Conservation (phyloP, 495 filamentous ascomycete genomes). For the Aspergillus campestris region DNA sequence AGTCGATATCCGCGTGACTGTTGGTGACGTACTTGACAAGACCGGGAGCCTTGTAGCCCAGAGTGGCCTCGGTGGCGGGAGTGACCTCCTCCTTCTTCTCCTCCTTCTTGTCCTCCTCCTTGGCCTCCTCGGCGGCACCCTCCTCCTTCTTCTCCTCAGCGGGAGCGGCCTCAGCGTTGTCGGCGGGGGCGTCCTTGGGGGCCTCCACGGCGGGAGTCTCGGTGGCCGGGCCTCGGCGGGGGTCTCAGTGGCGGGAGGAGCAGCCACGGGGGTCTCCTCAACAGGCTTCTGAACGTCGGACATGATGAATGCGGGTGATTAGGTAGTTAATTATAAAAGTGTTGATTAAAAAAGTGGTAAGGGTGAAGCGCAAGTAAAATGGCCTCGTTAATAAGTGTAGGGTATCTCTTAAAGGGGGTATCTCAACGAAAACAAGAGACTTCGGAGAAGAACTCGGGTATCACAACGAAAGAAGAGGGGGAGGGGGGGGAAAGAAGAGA, state of each 20-base stretch:
- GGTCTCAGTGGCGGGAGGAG: slow-evolving; percentile 28
- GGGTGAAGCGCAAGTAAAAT: slow-evolving; percentile 18
- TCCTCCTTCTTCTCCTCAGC: slow-evolving; percentile 35
- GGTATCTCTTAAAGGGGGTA: slow-evolving; percentile 32
- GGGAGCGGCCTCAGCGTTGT: slow-evolving; percentile 31
- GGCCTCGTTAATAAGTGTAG: slow-evolving; percentile 16
- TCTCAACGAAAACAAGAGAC: slow-evolving; percentile 40
- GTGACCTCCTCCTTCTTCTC: slow-evolving; percentile 41
- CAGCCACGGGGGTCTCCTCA: slow-evolving; percentile 38
- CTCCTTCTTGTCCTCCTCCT: slow-evolving; percentile 38
- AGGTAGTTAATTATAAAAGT: slow-evolving; percentile 29
- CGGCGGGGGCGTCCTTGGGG: slow-evolving; percentile 26
- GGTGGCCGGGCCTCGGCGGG: slow-evolving; percentile 23
- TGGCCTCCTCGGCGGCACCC: slow-evolving; percentile 37
- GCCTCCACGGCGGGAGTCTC: slow-evolving; percentile 28
- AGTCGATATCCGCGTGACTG: background rate
- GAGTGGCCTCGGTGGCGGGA: slow-evolving; percentile 56
- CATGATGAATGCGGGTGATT: slow-evolving; percentile 33
- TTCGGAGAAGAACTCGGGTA: slow-evolving; percentile 36
- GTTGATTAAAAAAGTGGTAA: slow-evolving; percentile 11
- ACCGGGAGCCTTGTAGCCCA: slow-evolving; percentile 83
- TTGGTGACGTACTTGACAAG: slow-evolving; percentile 71
- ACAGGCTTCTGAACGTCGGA: slow-evolving; percentile 44
- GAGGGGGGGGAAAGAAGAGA: slow-evolving; percentile 17
- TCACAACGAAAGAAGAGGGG: slow-evolving; percentile 32